phyloP scores from a whole-genome alignment of 2,329 filamentous ascomycete species.

The Ophiostoma piceae region DNA sequence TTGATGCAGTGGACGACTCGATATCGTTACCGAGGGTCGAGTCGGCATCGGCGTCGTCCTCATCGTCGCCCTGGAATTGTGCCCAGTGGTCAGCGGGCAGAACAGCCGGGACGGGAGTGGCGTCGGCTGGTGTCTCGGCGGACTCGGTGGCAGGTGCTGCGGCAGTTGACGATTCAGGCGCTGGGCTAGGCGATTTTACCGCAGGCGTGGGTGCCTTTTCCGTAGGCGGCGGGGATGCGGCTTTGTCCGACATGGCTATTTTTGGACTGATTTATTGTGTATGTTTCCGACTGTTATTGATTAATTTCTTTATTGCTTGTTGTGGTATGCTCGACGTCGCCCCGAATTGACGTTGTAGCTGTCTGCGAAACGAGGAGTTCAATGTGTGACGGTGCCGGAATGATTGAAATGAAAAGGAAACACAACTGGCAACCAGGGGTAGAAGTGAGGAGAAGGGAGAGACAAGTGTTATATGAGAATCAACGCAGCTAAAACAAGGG shows the following conservation, averaged over 20 bases:
- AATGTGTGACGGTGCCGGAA: not conserved
- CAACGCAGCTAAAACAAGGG: not conserved
- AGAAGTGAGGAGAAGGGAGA: not conserved
- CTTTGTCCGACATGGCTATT: conserved; percentile 2
- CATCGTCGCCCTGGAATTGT: not conserved
- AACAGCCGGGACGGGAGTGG: not conserved
- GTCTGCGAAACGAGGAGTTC: not conserved
- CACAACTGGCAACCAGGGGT: not conserved
- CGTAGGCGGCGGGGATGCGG: not conserved
- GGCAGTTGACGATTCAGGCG: not conserved
- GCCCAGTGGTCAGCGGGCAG: conserved; percentile 1
- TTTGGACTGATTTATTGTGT: not conserved
- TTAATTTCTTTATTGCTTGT: not conserved
- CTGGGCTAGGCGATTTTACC: not conserved
- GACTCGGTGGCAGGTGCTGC: not conserved
- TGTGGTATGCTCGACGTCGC: not conserved
- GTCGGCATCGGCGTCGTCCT: conserved; percentile 16
- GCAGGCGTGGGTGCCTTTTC: not conserved
- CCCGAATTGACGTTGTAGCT: not conserved
- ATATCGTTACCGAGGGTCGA: conserved; percentile 18
- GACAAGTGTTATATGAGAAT: conserved; percentile 6
- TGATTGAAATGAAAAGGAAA: not conserved
- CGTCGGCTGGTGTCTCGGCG: not conserved
- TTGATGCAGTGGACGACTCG: conserved; percentile 30
- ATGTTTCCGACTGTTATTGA: not conserved